Base-by-base conservation (phyloP, 225 moss, liverwort and hornwort species). In the Sphagnum contortum region DNA sequence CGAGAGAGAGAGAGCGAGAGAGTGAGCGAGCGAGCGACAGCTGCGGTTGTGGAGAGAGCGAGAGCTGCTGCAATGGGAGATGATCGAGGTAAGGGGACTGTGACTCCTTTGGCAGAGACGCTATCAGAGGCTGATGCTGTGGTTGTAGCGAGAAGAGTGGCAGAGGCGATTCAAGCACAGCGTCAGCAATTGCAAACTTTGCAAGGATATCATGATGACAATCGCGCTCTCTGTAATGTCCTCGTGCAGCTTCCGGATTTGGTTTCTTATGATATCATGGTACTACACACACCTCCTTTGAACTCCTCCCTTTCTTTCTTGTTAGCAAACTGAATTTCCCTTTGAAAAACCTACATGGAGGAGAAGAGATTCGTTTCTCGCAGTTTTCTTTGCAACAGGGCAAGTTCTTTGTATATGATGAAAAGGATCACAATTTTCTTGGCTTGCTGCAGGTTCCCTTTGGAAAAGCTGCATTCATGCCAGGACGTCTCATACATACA, bases 381-480 rank as follows among this genome's bases (percentile, higher is more conserved):
- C 29, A 29, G 29, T 29, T 29, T 29, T 29, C 29, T 29, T 29
- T 29, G 29, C 29, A 29, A 29, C 29, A 29, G 29, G 29, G 29
- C 29, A 29, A 29, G 29, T 29, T 29, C 29, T 29, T 29, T 29
- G 29, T 29, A 1, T 29, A 29, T 29, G 29, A 29, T 29, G 29
- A 29, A 29, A 29, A 29, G 29, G 29, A 29, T 29, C 29, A 29
- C 29, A 1, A 29, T 29, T 29, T 29, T 29, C 29, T 52, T 52
- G 52, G 52, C 6, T 62, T 47, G 44, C 50, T 63, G 63, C 83
- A 94, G 94, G 94, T 96, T 47, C 96, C 96, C 8, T 90, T 96
- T 48, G 96, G 96, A 53, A 90, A 90, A 65, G 92, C 82, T 12
- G 96, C 96, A 56, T 96, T 92, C 49, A 92, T 96, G 79, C 96